phyloP scores from a whole-genome alignment of 495 filamentous ascomycete genomes.

The Penicillium bovifimosum region DNA sequence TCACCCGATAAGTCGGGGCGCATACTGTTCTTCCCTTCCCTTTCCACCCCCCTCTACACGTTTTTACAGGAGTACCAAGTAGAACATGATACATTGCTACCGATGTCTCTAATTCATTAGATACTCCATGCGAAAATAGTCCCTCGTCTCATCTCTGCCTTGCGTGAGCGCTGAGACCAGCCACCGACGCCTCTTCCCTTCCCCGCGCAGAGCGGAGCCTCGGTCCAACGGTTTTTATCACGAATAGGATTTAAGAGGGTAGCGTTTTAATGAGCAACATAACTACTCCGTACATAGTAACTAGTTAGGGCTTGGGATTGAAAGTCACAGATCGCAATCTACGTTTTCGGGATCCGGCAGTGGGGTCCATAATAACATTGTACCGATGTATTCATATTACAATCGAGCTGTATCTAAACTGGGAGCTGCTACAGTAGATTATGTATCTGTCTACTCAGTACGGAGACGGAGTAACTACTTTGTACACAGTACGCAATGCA shows the following conservation, averaged over 20 bases:
- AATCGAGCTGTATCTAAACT: no score
- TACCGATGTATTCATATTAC: neutral
- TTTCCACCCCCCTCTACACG: no score
- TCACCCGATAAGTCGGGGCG: neutral
- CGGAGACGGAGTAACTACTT: no score
- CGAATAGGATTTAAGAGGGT: neutral
- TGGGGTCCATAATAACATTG: slow-evolving; percentile 4
- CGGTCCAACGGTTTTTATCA: slow-evolving; percentile 9
- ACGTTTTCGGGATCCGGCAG: neutral
- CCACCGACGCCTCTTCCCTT: slow-evolving; percentile 4
- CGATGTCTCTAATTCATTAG: neutral
- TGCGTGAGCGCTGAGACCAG: slow-evolving; percentile 4
- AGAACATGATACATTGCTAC: neutral
- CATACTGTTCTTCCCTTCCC: neutral
- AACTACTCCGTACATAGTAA: no score
- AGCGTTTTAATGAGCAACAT: neutral
- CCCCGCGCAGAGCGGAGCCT: slow-evolving; percentile 7
- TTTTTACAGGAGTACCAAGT: no score
- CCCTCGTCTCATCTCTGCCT: neutral
- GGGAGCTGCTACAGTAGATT: no score
- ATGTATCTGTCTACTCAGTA: no score
- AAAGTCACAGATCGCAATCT: slow-evolving; percentile 1
- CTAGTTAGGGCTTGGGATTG: slow-evolving; percentile 3
- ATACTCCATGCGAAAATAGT: neutral
- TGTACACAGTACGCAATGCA: neutral